A percentile compares a stretch with the other conserved stretches of the same genome.
phyloP scores from a whole-genome alignment of 345 rosid species.

The Eutrema japonicum region DNA sequence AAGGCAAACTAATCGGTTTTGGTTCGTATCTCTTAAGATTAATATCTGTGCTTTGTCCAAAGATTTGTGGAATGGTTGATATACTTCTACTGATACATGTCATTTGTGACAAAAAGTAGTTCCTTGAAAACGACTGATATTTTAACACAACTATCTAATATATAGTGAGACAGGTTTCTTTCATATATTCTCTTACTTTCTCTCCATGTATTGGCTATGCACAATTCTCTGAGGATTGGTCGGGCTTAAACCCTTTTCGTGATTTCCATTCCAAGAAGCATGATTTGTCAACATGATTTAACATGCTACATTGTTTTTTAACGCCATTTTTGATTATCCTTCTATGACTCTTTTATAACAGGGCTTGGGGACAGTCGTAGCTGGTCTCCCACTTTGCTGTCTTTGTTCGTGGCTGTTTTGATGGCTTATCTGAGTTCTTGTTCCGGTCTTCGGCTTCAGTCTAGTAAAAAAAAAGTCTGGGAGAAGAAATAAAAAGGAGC shows the following conservation, averaged over 20 bases:
- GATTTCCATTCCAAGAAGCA: background rate
- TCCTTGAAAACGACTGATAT: background rate
- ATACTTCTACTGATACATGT: slow-evolving; percentile 1
- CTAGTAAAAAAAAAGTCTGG: background rate
- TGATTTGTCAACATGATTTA: background rate
- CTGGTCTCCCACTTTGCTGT: background rate
- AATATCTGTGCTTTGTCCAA: background rate
- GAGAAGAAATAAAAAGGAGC: slow-evolving; percentile 3
- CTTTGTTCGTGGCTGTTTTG: slow-evolving; percentile 6
- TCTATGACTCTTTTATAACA: background rate
- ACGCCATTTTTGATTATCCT: background rate
- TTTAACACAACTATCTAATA: background rate
- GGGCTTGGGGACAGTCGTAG: slow-evolving; percentile 38
- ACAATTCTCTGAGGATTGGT: background rate
- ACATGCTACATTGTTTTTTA: background rate
- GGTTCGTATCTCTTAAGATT: background rate
- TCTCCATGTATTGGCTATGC: slow-evolving; percentile 13
- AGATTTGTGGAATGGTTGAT: slow-evolving; percentile 15
- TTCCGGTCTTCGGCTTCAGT: background rate
- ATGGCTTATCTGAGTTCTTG: background rate
- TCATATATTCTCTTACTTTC: background rate
- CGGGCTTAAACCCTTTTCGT: background rate
- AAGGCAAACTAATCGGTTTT: background rate
- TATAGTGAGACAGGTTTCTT: background rate
- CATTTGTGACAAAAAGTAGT: slow-evolving; percentile 10